phyloP scores from a whole-genome alignment of 1,139 yeast genomes.

The Sugiyamaella castrensis region DNA sequence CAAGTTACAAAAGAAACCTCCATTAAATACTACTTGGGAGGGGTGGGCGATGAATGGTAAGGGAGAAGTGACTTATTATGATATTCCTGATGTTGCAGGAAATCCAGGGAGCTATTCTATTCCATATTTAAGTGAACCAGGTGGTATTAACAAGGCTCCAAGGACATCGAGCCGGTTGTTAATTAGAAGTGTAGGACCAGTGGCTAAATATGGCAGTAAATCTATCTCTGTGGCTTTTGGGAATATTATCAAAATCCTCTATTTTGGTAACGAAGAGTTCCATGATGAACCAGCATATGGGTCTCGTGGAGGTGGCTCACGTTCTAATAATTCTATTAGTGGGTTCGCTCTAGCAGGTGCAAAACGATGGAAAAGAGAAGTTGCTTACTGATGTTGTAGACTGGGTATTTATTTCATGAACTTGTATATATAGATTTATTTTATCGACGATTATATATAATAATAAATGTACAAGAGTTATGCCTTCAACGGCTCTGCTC shows the following conservation, averaged over 20 bases:
- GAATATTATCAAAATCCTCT: slow-evolving; percentile 64
- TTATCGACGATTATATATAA: no score
- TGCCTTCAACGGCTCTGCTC: no score
- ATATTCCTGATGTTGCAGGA: slow-evolving; percentile 52
- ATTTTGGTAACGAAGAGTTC: slow-evolving; percentile 58
- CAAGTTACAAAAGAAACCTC: slow-evolving; percentile 18
- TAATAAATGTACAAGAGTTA: no score
- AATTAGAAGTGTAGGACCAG: slow-evolving; percentile 52
- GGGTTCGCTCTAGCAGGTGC: neutral
- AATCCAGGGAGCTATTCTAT: slow-evolving; percentile 10
- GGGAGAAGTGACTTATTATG: slow-evolving; percentile 59
- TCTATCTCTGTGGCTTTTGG: slow-evolving; percentile 74
- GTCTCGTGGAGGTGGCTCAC: neutral
- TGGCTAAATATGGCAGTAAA: slow-evolving; percentile 70
- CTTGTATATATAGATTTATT: no score
- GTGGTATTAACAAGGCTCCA: neutral
- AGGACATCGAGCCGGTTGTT: slow-evolving; percentile 32
- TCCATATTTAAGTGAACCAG: slow-evolving; percentile 1
- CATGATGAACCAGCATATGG: slow-evolving; percentile 13
- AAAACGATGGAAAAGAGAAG: slow-evolving; percentile 15
- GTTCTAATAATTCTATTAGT: neutral
- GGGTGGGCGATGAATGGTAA: slow-evolving; percentile 72
- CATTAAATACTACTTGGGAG: slow-evolving; percentile 53
- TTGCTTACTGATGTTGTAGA: slow-evolving; percentile 9
- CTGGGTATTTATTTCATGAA: no score